phyloP scores from a whole-genome alignment of 2,329 filamentous ascomycete species.

The Aspergillus calidoustus region DNA sequence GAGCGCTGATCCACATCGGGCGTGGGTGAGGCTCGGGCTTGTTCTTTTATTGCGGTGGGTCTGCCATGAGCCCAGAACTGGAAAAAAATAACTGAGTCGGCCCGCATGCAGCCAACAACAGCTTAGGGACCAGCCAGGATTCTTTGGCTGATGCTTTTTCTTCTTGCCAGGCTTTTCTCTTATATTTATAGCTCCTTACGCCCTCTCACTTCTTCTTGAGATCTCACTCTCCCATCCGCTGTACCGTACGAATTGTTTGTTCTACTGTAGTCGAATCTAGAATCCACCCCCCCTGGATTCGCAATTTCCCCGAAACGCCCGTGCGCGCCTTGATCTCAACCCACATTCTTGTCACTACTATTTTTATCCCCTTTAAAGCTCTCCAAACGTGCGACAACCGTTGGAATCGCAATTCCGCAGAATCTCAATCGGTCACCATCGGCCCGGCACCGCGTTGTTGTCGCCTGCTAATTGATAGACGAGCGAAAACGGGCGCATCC shows the following conservation, averaged over 20 bases:
- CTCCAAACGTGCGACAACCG: conserved; percentile 22
- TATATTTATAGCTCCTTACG: conserved; percentile 15
- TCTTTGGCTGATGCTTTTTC: conserved; percentile 11
- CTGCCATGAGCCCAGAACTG: conserved; percentile 1
- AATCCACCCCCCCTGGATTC: conserved; percentile 12
- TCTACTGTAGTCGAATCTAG: conserved; percentile 4
- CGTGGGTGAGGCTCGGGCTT: neutral
- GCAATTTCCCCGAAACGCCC: conserved; percentile 16
- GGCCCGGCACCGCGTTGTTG: neutral
- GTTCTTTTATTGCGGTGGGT: conserved; percentile 1
- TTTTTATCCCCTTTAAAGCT: conserved; percentile 26
- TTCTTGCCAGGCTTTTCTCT: conserved; percentile 9
- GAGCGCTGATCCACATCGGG: neutral
- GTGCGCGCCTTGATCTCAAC: conserved; percentile 15
- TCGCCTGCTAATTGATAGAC: neutral
- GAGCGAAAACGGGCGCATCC: neutral
- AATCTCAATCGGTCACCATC: neutral
- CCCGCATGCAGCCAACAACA: conserved; percentile 21
- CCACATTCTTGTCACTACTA: conserved; percentile 25
- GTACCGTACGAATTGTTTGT: neutral
- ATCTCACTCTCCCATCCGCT: neutral
- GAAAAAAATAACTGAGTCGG: conserved; percentile 14
- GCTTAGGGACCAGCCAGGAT: conserved; percentile 14
- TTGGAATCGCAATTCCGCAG: neutral
- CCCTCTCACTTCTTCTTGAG: conserved; percentile 14